Conservation (phyloP, 495 filamentous ascomycete genomes). For the Neurospora sp. region DNA sequence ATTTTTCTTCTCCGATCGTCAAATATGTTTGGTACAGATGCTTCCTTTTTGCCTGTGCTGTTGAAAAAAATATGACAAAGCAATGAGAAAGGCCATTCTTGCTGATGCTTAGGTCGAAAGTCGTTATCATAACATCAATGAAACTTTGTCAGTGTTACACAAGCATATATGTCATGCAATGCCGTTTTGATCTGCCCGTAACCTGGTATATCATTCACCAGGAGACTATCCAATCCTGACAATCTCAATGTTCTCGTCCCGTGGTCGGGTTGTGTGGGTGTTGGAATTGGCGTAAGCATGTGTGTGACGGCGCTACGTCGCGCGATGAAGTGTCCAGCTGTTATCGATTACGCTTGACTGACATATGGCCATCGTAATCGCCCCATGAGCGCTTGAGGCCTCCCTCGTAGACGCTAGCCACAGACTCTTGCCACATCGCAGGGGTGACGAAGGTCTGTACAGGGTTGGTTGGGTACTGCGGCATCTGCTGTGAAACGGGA, state of each 20-base stretch:
- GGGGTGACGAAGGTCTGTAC: conserved; percentile 68
- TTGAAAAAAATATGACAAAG: neutral
- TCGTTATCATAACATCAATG: neutral
- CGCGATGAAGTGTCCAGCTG: neutral
- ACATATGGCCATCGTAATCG: conserved; percentile 35
- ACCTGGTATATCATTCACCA: neutral
- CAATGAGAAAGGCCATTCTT: neutral
- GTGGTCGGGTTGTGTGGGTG: neutral
- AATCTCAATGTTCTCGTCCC: neutral
- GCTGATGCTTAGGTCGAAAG: neutral
- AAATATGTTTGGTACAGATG: neutral
- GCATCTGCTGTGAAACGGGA: conserved; percentile 41
- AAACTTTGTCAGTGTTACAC: neutral
- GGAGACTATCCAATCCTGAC: neutral
- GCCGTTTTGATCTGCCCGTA: neutral
- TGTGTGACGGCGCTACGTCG: neutral
- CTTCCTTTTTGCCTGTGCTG: neutral
- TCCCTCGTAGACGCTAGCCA: conserved; percentile 79
- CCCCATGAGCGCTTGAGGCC: conserved; percentile 65
- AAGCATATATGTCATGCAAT: neutral
- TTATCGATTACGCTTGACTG: conserved; percentile 13
- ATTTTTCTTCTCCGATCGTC: neutral
- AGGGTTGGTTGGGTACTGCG: conserved; percentile 44
- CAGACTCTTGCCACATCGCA: conserved; percentile 92
- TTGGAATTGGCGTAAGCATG: neutral